Percentiles rank a stretch among this genome's conserved stretches.
These are phyloP conservation scores for Glycine latifolia DNA, from an alignment of 306 rosid genomes.

Conservation along the genomic window DNA sequence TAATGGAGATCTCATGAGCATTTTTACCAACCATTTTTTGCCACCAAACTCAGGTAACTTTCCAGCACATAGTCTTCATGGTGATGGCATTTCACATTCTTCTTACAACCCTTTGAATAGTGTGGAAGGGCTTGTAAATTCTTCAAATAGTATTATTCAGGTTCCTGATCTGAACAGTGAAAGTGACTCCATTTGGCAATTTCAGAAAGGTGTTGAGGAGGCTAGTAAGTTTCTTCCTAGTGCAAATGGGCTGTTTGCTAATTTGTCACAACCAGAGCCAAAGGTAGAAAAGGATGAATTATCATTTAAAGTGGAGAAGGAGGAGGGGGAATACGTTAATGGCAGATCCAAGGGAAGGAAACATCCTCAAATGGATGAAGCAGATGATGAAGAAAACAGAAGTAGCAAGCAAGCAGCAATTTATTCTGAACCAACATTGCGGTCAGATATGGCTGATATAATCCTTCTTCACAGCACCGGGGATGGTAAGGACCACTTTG, in stretches of 20 bases:
- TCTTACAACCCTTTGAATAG: neutral
- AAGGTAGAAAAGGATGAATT: neutral
- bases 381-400: neutral
- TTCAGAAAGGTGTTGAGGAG: conserved; percentile 13
- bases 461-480: conserved; percentile 13
- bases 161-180: conserved; percentile 8
- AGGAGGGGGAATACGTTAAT: neutral
- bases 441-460: conserved; percentile 15
- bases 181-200: conserved; percentile 6
- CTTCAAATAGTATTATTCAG: neutral
- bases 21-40: neutral
- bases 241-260: neutral
- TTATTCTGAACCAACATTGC: conserved; percentile 11
- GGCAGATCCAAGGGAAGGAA: conserved; percentile 17
- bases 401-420: neutral
- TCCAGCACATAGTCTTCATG: neutral
- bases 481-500: neutral
- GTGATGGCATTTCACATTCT: neutral
- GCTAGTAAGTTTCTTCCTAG: conserved; percentile 16
- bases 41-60: neutral
- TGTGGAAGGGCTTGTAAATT: neutral
- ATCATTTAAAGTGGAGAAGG: neutral
- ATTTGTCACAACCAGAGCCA: neutral
- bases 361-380: neutral
- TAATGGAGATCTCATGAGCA: neutral